These are phyloP conservation scores for Colletotrichum chlorophyti DNA, from an alignment of 2,329 filamentous ascomycete genomes.

Conservation along the genomic window DNA sequence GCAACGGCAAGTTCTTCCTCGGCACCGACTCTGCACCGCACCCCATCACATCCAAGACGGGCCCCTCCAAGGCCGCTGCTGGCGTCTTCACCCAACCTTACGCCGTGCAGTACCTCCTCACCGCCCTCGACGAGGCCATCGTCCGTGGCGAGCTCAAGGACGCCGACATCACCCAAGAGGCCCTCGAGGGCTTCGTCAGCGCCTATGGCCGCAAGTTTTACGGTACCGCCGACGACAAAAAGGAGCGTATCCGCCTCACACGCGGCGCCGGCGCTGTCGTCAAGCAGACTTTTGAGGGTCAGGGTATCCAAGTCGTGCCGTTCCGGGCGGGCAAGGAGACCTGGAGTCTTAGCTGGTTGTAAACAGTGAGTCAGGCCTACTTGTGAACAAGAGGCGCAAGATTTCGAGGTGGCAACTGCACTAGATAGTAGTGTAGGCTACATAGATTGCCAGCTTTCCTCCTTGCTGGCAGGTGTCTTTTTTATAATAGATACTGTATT, in stretches of 20 bases:
- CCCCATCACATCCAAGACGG: slow-evolving; percentile 62
- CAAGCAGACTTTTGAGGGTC: slow-evolving; percentile 58
- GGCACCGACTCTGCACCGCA: slow-evolving; percentile 76
- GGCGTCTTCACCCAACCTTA: slow-evolving; percentile 84
- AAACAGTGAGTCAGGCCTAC: neutral
- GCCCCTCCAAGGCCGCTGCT: slow-evolving; percentile 62
- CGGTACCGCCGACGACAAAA: slow-evolving; percentile 51
- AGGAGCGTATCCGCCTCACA: slow-evolving; percentile 62
- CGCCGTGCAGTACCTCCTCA: slow-evolving; percentile 69
- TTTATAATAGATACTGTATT: slow-evolving; percentile 26
- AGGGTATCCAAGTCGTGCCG: slow-evolving; percentile 68
- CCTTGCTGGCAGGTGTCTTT: slow-evolving; percentile 17
- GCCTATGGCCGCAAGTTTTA: slow-evolving; percentile 62
- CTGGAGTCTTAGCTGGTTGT: slow-evolving; percentile 59
- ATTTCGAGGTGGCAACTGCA: neutral
- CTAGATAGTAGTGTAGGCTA: neutral
- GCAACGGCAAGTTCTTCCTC: slow-evolving; percentile 74
- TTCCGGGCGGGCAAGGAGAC: slow-evolving; percentile 68
- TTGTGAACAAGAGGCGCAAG: neutral
- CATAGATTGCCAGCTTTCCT: neutral
- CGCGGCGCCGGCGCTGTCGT: slow-evolving; percentile 63
- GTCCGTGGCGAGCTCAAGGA: slow-evolving; percentile 58
- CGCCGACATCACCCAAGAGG: slow-evolving; percentile 60
- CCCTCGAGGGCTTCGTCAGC: slow-evolving; percentile 61
- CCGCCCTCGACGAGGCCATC: slow-evolving; percentile 57